These are phyloP conservation scores for Triangularia verruculosa DNA, from an alignment of 2,329 filamentous ascomycete genomes.

Conservation along the genomic window DNA sequence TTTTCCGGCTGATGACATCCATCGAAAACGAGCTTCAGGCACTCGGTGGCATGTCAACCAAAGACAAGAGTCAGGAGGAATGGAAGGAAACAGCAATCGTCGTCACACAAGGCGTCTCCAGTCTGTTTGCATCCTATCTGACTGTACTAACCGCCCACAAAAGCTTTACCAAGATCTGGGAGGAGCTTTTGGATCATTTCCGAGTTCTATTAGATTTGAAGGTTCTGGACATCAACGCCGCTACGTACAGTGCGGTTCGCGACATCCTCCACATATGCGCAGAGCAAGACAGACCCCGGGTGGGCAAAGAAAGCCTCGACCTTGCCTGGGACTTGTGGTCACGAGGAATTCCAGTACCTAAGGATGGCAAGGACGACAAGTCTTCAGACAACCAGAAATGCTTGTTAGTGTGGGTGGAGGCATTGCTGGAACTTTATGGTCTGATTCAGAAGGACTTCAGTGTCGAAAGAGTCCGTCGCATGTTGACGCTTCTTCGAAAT, in stretches of 20 bases:
- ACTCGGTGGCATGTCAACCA: conserved; percentile 36
- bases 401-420: conserved; percentile 77
- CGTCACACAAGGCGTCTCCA: conserved; percentile 69
- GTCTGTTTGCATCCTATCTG: conserved; percentile 72
- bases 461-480: conserved; percentile 59
- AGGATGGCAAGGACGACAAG: conserved; percentile 41
- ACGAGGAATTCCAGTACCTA: conserved; percentile 56
- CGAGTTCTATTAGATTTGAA: conserved; percentile 60
- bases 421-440: conserved; percentile 73
- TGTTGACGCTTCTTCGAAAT: conserved; percentile 67
- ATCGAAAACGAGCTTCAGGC: conserved; percentile 57
- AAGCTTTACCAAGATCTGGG: conserved; percentile 72
- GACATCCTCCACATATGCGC: conserved; percentile 57
- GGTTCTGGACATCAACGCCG: conserved; percentile 68
- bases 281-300: conserved; percentile 41
- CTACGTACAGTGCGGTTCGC: conserved; percentile 64
- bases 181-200: conserved; percentile 67
- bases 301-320: conserved; percentile 53
- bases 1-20: conserved; percentile 73
- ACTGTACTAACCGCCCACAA: conserved; percentile 64
- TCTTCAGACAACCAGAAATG: conserved; percentile 72
- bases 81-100: conserved; percentile 76
- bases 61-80: conserved; percentile 48
- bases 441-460: conserved; percentile 65
- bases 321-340: conserved; percentile 70